Conservation (phyloP, 192 early-diverging fungal species). For the Gonapodya prolifera region DNA sequence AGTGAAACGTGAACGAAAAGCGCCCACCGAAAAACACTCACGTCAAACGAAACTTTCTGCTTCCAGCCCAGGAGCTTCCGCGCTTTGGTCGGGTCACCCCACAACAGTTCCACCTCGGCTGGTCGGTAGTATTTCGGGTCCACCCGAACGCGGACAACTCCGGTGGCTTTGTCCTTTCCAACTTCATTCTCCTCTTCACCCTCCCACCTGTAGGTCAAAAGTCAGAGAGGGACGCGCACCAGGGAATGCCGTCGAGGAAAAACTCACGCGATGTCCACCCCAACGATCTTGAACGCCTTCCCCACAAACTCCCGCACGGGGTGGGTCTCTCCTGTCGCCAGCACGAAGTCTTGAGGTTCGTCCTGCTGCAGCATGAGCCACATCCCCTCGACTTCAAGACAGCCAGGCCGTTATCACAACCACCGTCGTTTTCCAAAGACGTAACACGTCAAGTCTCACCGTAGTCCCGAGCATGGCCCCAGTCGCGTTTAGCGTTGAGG, state of each 20-base stretch:
- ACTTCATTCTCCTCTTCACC: constrained; percentile 47
- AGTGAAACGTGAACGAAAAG: background rate
- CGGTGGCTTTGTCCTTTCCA: constrained; percentile 37
- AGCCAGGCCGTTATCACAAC: too few species aligned
- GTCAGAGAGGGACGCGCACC: background rate
- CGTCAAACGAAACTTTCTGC: constrained; percentile 56
- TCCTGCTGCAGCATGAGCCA: constrained; percentile 74
- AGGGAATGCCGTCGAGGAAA: too few species aligned
- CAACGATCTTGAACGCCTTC: constrained; percentile 55
- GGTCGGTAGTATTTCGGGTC: constrained; percentile 70
- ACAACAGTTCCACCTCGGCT: constrained; percentile 60
- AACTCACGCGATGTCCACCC: constrained; percentile 37
- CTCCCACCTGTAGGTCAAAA: constrained; percentile 27
- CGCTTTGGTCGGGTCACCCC: constrained; percentile 62
- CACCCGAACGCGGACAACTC: constrained; percentile 41
- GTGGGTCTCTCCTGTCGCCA: constrained; percentile 71
- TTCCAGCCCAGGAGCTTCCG: constrained; percentile 51
- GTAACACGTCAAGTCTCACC: constrained; percentile 18
- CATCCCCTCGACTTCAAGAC: constrained; percentile 45
- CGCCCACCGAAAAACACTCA: constrained; percentile 10
- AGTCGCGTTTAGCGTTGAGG: constrained; percentile 66
- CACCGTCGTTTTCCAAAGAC: background rate
- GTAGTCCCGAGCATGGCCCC: constrained; percentile 71
- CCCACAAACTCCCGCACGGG: constrained; percentile 62
- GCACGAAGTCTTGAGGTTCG: constrained; percentile 53